Evolutionary conservation across 805 yeast genomes (phyloP).

Genomic region (Yamadazyma sp.): DNA sequence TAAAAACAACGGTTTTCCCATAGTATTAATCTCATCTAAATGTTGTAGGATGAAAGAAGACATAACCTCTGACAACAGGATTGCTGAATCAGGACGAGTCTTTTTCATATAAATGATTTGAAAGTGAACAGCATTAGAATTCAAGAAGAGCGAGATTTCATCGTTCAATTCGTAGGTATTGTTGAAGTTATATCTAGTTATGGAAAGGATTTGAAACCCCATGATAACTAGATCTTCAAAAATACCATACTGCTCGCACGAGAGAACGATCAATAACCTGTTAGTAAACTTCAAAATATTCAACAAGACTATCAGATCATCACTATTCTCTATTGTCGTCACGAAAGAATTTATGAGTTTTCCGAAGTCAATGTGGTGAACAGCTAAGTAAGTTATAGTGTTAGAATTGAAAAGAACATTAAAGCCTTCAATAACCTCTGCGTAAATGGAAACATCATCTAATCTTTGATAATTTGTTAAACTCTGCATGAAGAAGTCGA

Average conservation of each 20-base stretch:
- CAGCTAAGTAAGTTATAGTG: conserved; percentile 1
- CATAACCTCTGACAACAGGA: not conserved
- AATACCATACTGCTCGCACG: conserved; percentile 8
- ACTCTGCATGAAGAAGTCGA: conserved; percentile 21
- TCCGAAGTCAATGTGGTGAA: conserved; percentile 4
- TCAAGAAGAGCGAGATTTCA: conserved; percentile 11
- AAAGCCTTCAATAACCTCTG: conserved; percentile 7
- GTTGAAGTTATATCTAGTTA: conserved; percentile 9
- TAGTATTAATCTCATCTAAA: conserved; percentile 2
- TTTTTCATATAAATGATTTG: not conserved
- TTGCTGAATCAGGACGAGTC: not conserved
- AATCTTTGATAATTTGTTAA: not conserved
- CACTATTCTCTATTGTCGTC: not conserved
- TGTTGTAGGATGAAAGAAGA: not conserved
- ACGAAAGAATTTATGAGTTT: not conserved
- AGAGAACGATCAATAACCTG: conserved; percentile 7
- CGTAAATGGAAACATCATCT: not conserved
- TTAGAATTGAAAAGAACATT: conserved; percentile 9
- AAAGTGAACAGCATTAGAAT: conserved; percentile 10
- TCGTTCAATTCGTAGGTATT: conserved; percentile 8
- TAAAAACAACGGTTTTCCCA: conserved; percentile 6
- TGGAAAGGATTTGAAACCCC: conserved; percentile 5
- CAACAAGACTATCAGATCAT: not conserved
- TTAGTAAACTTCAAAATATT: conserved; percentile 9
- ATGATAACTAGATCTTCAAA: not conserved